These are phyloP conservation scores for Sordariomycetes sp. DNA, from an alignment of 2,329 filamentous ascomycete species.

Conservation along the genomic window DNA sequence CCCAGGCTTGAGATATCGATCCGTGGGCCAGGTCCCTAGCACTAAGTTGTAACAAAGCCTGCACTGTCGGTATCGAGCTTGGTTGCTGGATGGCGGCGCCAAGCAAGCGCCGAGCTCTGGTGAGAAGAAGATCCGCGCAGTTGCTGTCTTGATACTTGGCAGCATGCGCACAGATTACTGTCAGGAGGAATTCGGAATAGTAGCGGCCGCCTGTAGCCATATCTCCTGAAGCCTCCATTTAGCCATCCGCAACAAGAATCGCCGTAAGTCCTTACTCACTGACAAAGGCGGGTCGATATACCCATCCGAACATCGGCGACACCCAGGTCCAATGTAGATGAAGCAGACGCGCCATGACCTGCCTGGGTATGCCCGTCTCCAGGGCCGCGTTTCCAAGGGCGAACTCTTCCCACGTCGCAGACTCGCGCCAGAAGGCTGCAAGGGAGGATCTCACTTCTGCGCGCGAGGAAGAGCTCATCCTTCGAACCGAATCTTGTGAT, in stretches of 20 bases:
- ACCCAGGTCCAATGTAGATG: constrained; percentile 14
- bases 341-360: constrained; percentile 10
- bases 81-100: constrained; percentile 16
- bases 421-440: constrained; percentile 11
- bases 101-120: constrained; percentile 13
- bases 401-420: constrained; percentile 14
- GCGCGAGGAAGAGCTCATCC: constrained; percentile 1
- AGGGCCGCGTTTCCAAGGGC: constrained; percentile 13
- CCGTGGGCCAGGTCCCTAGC: constrained; percentile 19
- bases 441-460: constrained; percentile 8
- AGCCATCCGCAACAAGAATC: background rate
- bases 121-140: constrained; percentile 10
- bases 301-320: constrained; percentile 17
- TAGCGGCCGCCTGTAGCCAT: constrained; percentile 16
- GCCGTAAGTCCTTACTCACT: constrained; percentile 7
- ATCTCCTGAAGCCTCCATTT: constrained; percentile 8
- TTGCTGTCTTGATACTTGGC: constrained; percentile 11
- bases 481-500: constrained; percentile 7
- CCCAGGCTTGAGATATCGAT: constrained; percentile 18
- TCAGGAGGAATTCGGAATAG: constrained; percentile 17
- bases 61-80: constrained; percentile 17
- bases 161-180: constrained; percentile 15
- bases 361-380: constrained; percentile 11
- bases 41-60: constrained; percentile 17
- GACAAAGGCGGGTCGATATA: constrained; percentile 19